These are phyloP conservation scores for Smittium culicis DNA, from an alignment of 371 early-diverging fungal genomes.

Conservation along the genomic window DNA sequence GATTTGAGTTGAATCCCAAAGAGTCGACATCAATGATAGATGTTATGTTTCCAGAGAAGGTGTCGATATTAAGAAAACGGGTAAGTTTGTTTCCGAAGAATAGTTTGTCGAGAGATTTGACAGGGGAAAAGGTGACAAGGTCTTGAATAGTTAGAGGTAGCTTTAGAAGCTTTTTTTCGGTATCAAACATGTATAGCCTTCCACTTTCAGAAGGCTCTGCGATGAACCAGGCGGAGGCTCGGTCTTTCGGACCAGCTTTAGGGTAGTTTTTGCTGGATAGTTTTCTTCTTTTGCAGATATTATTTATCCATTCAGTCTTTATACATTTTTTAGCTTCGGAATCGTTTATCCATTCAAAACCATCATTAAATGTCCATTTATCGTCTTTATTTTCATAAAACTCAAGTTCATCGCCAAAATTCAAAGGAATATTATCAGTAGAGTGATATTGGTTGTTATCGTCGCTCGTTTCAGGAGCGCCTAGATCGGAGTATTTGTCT, in stretches of 20 bases:
- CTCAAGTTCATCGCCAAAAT: background rate
- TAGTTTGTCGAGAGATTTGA: conserved; percentile 40
- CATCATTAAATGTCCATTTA: conserved; percentile 30
- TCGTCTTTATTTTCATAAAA: conserved; percentile 20
- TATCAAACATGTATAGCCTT: conserved; percentile 45
- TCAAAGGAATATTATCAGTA: background rate
- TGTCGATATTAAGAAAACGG: conserved; percentile 52
- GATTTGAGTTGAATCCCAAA: background rate
- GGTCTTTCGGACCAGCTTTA: conserved; percentile 13
- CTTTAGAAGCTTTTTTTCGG: conserved; percentile 47
- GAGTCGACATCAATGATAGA: background rate
- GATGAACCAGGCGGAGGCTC: conserved; percentile 42
- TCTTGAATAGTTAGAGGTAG: conserved; percentile 55
- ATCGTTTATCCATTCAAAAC: conserved; percentile 30
- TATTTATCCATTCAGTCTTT: conserved; percentile 20
- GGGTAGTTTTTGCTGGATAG: conserved; percentile 11
- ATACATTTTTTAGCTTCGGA: conserved; percentile 20
- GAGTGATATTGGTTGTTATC: background rate
- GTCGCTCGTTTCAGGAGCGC: no score
- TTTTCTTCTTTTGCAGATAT: conserved; percentile 17
- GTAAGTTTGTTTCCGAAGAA: conserved; percentile 55
- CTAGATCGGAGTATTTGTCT: background rate
- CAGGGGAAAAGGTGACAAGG: conserved; percentile 45
- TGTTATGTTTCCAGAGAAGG: conserved; percentile 43
- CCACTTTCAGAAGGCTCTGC: conserved; percentile 68